phyloP scores from a whole-genome alignment of 2,329 filamentous ascomycete genomes.

The Biscogniauxia marginata region DNA sequence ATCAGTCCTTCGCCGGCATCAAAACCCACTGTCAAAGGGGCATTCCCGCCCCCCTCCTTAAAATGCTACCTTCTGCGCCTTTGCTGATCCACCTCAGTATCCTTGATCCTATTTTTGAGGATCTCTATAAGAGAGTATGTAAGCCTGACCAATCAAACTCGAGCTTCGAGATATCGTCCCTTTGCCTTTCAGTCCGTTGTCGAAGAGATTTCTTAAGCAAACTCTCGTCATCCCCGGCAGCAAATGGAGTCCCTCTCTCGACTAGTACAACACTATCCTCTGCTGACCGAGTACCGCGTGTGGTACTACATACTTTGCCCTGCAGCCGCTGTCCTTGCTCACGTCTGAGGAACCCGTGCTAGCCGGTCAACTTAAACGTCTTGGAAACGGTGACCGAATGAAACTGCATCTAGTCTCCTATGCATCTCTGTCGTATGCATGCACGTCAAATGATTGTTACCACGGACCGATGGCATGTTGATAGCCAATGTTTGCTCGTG shows the following conservation, averaged over 20 bases:
- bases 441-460: slow-evolving; percentile 28
- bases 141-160: not conserved
- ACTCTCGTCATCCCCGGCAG: not conserved
- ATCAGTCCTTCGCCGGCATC: not conserved
- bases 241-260: not conserved
- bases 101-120: not conserved
- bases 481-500: slow-evolving; percentile 4
- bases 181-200: not conserved
- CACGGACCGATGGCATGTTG: not conserved
- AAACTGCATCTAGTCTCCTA: slow-evolving; percentile 25
- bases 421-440: slow-evolving; percentile 29
- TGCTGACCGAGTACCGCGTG: not conserved
- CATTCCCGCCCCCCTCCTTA: not conserved
- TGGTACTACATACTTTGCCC: not conserved
- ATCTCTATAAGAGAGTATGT: not conserved
- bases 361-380: slow-evolving; percentile 1
- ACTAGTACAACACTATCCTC: not conserved
- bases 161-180: not conserved
- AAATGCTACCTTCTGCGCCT: not conserved
- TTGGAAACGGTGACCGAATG: slow-evolving; percentile 22
- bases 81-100: not conserved
- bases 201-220: not conserved
- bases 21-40: not conserved
- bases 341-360: not conserved
- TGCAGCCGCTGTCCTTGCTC: not conserved